Conservation (phyloP, 192 early-diverging fungal species). For the Pilaira anomala region DNA sequence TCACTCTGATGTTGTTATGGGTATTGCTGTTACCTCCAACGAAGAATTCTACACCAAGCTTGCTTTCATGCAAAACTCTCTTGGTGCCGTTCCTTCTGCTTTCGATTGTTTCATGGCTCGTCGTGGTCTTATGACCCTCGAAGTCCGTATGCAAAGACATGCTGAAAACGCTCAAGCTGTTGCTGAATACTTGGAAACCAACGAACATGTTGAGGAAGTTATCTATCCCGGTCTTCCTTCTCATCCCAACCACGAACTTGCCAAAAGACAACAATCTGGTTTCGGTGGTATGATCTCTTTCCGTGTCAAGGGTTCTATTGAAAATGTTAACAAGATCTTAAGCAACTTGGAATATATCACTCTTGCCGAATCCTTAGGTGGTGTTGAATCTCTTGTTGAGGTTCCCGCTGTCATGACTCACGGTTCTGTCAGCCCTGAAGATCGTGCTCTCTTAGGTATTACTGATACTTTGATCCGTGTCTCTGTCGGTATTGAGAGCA, state of each 20-base stretch:
- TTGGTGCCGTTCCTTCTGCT: conserved; percentile 92
- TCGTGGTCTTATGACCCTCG: conserved; percentile 93
- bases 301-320: conserved; percentile 80
- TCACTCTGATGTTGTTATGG: conserved; percentile 98
- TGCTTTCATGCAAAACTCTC: conserved; percentile 94
- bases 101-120: conserved; percentile 97
- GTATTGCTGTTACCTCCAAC: conserved; percentile 81
- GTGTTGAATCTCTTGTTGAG: conserved; percentile 93
- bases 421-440: conserved; percentile 83
- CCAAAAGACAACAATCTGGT: conserved; percentile 82
- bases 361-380: conserved; percentile 94
- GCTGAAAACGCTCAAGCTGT: conserved; percentile 79
- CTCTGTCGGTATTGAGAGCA: conserved; percentile 92
- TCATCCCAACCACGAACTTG: conserved; percentile 91
- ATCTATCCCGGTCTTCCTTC: conserved; percentile 91
- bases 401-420: conserved; percentile 97
- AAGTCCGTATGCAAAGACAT: conserved; percentile 92
- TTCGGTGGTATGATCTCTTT: conserved; percentile 98
- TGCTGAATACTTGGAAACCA: conserved; percentile 74
- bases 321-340: conserved; percentile 83
- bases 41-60: conserved; percentile 72
- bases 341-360: conserved; percentile 78
- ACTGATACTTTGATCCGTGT: conserved; percentile 91
- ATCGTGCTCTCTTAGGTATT: conserved; percentile 79
- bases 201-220: conserved; percentile 73